phyloP scores from a whole-genome alignment of 306 rosid species.

The Rosa lucieae region DNA sequence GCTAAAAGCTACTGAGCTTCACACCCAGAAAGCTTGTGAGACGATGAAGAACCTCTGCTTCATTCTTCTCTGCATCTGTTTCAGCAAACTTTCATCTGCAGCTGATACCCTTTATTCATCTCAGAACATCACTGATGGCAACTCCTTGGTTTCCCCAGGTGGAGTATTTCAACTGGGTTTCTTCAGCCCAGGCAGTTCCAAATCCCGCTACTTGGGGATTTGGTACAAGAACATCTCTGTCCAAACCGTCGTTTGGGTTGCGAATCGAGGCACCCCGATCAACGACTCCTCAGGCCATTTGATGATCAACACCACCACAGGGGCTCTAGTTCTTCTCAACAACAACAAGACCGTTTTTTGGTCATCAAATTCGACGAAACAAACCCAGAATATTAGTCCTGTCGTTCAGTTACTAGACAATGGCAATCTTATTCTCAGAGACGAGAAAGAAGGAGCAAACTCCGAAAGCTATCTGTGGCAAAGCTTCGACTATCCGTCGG shows the following conservation, averaged over 20 bases:
- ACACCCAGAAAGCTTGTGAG: slow-evolving; percentile 15
- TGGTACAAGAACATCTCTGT: slow-evolving; percentile 32
- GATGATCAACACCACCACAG: slow-evolving; percentile 28
- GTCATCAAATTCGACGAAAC: slow-evolving; percentile 33
- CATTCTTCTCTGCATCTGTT: neutral
- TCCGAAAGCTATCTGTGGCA: slow-evolving; percentile 38
- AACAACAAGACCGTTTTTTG: slow-evolving; percentile 29
- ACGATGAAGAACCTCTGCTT: neutral
- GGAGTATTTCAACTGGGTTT: slow-evolving; percentile 40
- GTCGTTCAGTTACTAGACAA: slow-evolving; percentile 36
- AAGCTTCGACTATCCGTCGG: slow-evolving; percentile 45
- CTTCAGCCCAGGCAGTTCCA: slow-evolving; percentile 38
- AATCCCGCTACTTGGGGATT: slow-evolving; percentile 44
- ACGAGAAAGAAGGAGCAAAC: slow-evolving; percentile 4
- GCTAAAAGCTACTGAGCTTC: neutral
- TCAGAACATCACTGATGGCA: slow-evolving; percentile 29
- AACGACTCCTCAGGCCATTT: slow-evolving; percentile 30
- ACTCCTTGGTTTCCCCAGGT: slow-evolving; percentile 20
- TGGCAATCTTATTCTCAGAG: slow-evolving; percentile 53
- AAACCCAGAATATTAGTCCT: slow-evolving; percentile 22
- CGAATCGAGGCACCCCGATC: slow-evolving; percentile 32
- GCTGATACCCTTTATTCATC: slow-evolving; percentile 24
- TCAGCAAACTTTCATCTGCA: slow-evolving; percentile 17
- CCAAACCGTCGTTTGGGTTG: slow-evolving; percentile 40
- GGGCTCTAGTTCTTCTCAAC: slow-evolving; percentile 28